Conservation (phyloP, 148 eudicot species). For the Chenopodium berlandieri region DNA sequence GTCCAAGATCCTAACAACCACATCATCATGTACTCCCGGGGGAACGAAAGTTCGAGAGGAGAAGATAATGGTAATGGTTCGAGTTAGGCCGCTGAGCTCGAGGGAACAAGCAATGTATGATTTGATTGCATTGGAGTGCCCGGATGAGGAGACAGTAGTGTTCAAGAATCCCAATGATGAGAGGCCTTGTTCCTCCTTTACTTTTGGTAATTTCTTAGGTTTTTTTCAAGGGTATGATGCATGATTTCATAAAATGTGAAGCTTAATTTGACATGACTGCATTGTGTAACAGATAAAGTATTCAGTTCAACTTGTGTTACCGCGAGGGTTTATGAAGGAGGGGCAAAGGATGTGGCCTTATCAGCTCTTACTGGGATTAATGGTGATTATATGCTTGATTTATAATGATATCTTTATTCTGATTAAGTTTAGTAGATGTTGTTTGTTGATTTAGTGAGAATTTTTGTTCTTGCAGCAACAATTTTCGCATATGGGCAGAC, state of each 20-base stretch:
- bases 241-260: not conserved
- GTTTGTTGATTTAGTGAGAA: conserved; percentile 2
- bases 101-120: conserved; percentile 84
- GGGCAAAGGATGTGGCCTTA: conserved; percentile 94
- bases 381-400: conserved; percentile 44
- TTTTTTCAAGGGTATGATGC: not conserved
- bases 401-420: not conserved
- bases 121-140: conserved; percentile 86
- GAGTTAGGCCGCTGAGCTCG: conserved; percentile 80
- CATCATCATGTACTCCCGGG: conserved; percentile 57
- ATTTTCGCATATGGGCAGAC: conserved; percentile 99
- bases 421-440: not conserved
- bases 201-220: conserved; percentile 51
- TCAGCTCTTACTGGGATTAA: conserved; percentile 93
- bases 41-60: conserved; percentile 66
- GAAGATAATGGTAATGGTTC: conserved; percentile 85
- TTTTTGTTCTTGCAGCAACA: conserved; percentile 59
- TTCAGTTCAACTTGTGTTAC: conserved; percentile 70
- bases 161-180: conserved; percentile 70
- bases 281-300: conserved; percentile 67
- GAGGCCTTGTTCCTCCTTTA: conserved; percentile 53
- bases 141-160: conserved; percentile 60
- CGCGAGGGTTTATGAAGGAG: conserved; percentile 73
- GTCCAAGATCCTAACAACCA: conserved; percentile 51
- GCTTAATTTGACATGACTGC: not conserved